These are phyloP conservation scores for Boletus subluridellus DNA, from an alignment of 1,284 basidiomycete genomes.

Conservation along the genomic window DNA sequence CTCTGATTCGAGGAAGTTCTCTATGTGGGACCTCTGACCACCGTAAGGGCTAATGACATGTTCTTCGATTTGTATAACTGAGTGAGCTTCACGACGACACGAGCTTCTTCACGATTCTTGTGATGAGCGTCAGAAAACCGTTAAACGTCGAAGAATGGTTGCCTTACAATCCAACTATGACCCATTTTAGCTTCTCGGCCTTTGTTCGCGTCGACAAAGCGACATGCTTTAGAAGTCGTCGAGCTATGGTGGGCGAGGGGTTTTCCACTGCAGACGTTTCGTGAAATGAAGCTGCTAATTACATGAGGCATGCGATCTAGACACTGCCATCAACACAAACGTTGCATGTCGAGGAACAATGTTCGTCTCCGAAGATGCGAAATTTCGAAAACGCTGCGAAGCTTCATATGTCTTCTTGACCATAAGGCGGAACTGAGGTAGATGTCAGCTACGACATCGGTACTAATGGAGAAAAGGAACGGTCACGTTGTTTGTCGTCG, in stretches of 20 bases:
- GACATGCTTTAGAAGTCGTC: constrained; percentile 13
- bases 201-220: constrained; percentile 30
- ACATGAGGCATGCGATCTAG: constrained; percentile 51
- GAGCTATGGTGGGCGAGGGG: constrained; percentile 23
- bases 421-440: constrained; percentile 47
- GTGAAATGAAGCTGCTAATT: constrained; percentile 49
- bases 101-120: constrained; percentile 29
- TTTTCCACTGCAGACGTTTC: constrained; percentile 38
- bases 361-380: constrained; percentile 36
- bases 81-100: constrained; percentile 24
- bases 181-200: constrained; percentile 25
- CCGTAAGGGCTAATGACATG: constrained; percentile 50
- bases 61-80: constrained; percentile 1
- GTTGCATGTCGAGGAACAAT: constrained; percentile 40
- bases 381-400: constrained; percentile 47
- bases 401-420: constrained; percentile 40
- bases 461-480: constrained; percentile 21
- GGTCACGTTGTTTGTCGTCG: constrained; percentile 69
- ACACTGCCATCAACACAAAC: neutral
- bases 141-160: neutral
- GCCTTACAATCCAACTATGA: constrained; percentile 29
- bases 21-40: constrained; percentile 53
- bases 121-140: neutral
- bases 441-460: neutral
- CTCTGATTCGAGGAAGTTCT: constrained; percentile 42